Evolutionary conservation across 345 rosid genomes (phyloP), one percentile per base, ranked within the genome.

Genomic region (Ceriops zippeliana): DNA sequence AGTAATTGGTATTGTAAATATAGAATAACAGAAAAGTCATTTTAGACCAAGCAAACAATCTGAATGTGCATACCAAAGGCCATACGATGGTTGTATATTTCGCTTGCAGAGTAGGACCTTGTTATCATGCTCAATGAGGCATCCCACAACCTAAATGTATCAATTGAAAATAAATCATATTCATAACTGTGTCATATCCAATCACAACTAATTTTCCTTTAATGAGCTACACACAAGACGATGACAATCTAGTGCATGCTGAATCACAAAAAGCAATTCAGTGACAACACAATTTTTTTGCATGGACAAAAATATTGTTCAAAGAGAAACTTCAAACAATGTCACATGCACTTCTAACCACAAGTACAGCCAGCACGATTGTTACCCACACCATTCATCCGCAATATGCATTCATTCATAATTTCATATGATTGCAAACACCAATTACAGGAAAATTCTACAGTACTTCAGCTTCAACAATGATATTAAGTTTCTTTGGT

Each of bases 91-190:
- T 87, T 95, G 88, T 74, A 95, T 91, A 72, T 95, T 91, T 70
- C 99, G 84, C 80, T 91, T 95, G 90, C 99, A 95, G 63, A 95
- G 96, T 52, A 95, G 86, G 78, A 95, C 78, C 81, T 88, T 89
- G 70, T 79, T 85, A 65, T 89, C 96, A 72, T 90, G 88, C 85
- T 89, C 91, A 17, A 91, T 90, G 72, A 95, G 90, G 82, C 99
- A 95, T 74, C 99, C 99, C 11, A 91, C 99, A 63, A 95, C 99
- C 99, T 95, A 46, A 30, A 63, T 53, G 47, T 53, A 70, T 24
- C 32, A 57, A 22, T 46, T 70, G 34, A 52, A 57, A 67, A 77
- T 37, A 70, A 37, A 62, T 19, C 58, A 53, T 59, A 63, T 37
- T 68, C 37, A 62, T 35, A 46, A 58, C 27, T 35, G 22, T 20